A percentile compares a stretch with the other conserved stretches of the same genome.
phyloP scores from a whole-genome alignment of 805 yeast genomes.

The Candida gorgasii region DNA sequence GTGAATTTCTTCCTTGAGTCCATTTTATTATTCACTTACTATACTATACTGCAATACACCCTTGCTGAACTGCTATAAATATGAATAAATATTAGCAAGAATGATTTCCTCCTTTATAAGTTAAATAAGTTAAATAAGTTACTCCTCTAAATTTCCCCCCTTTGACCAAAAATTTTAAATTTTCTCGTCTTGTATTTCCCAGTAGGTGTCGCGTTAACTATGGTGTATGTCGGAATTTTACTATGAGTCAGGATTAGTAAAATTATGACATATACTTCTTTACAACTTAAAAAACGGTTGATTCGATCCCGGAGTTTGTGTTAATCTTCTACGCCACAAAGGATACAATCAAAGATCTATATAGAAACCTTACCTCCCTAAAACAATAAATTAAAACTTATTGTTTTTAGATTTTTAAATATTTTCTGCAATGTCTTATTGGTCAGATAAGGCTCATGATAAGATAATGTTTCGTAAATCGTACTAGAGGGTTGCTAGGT shows the following conservation, averaged over 20 bases:
- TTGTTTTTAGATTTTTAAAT: neutral
- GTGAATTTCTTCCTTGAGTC: slow-evolving; percentile 14
- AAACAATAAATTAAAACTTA: too few relatives aligned
- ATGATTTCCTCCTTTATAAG: neutral
- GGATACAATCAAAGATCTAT: too few relatives aligned
- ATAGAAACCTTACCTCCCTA: too few relatives aligned
- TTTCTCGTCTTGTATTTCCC: slow-evolving; percentile 5
- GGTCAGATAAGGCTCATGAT: neutral
- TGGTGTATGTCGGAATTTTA: neutral
- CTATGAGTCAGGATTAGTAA: neutral
- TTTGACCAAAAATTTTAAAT: slow-evolving; percentile 6
- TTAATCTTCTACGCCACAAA: too few relatives aligned
- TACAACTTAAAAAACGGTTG: too few relatives aligned
- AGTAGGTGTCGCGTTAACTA: slow-evolving; percentile 4
- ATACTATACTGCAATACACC: too few relatives aligned
- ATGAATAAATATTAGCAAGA: neutral
- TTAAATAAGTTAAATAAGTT: neutral
- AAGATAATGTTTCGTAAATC: neutral
- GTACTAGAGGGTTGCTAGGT: too few relatives aligned
- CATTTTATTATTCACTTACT: slow-evolving; percentile 2
- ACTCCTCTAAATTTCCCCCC: slow-evolving; percentile 4
- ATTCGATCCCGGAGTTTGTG: too few relatives aligned
- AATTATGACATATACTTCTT: neutral
- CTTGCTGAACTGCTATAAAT: neutral
- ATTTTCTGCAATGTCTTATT: neutral